Base-by-base conservation (phyloP, 2,329 filamentous ascomycete genomes). In the Venturia pyrina region DNA sequence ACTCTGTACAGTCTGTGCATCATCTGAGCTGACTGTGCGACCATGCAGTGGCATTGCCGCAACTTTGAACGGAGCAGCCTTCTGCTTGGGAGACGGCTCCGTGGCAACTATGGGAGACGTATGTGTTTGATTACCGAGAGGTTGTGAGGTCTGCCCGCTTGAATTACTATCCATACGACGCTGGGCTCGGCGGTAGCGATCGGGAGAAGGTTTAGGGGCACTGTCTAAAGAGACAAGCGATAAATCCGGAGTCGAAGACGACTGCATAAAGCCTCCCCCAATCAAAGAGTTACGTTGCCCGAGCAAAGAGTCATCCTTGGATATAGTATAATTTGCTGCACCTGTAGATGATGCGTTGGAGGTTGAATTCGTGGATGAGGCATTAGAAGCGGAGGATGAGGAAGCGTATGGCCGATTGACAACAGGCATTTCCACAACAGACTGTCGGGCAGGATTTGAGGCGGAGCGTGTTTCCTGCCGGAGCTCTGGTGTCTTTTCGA, bases 121-220 rank as follows among this genome's bases (percentile, higher is more conserved):
- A 19, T 32, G 48, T 34, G 34, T 40, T n/a, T 62, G 53, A 43
- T 15, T 66, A 24, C 21, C 24, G 3, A 32, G n/a, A n/a, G 56
- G 5, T 43, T 48, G 56, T 19, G 53, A 40, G 40, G 68, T 24
- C 71, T 68, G 44, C 70, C 67, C 41, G 69, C 68, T 32, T 73
- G 71, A 73, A 71, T 73, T 79, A 69, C 78, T 82, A 69, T 86
- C 85, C 19, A 79, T 77, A 67, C 84, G 80, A 69, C 84, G 83
- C 66, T 83, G 80, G 65, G 82, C 82, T 67, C 92, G 88, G 71
- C 92, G 85, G 75, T 97, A 97, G 67, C 93, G 86, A 74, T 96
- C 92, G 1, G 91, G 90, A 1, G 89, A 87, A 28, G 87, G 81
- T 72, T 91, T 92, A 59, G 80, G 77, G 28, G 85, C 80, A 4